These are phyloP conservation scores for Sphagnurus paluster DNA, from an alignment of 1,284 basidiomycete genomes.

Conservation along the genomic window DNA sequence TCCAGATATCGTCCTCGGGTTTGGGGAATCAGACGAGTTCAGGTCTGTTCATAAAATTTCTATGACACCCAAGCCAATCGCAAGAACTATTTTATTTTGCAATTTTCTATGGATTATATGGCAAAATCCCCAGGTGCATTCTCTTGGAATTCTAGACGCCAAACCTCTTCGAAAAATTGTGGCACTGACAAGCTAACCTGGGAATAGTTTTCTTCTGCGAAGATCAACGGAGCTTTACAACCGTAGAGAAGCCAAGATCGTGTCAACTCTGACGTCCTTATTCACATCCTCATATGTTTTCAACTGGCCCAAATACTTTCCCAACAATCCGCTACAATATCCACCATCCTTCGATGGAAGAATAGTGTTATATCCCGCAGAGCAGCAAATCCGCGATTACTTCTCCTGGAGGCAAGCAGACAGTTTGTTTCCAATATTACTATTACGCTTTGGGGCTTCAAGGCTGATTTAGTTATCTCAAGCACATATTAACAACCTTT, in stretches of 20 bases:
- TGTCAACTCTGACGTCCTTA: constrained; percentile 84
- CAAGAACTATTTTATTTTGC: not conserved
- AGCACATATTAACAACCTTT: constrained; percentile 98
- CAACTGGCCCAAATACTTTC: constrained; percentile 82
- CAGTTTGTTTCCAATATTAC: constrained; percentile 64
- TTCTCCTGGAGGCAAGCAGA: constrained; percentile 96
- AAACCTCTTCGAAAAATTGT: not conserved
- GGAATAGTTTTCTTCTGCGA: constrained; percentile 80
- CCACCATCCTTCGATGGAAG: constrained; percentile 94
- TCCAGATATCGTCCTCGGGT: constrained; percentile 82
- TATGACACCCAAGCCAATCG: not conserved
- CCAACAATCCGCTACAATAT: constrained; percentile 67
- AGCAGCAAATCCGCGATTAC: constrained; percentile 82
- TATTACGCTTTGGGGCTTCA: constrained; percentile 5
- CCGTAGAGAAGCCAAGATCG: constrained; percentile 86
- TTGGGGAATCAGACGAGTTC: constrained; percentile 97
- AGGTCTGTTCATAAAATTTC: constrained; percentile 73
- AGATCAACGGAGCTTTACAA: constrained; percentile 80
- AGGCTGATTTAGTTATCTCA: constrained; percentile 17
- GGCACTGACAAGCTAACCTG: not conserved
- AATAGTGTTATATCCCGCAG: constrained; percentile 82
- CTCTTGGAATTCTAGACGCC: not conserved
- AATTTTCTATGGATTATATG: not conserved
- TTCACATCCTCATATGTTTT: constrained; percentile 95
- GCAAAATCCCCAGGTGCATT: no score